Evolutionary conservation across 2,329 filamentous ascomycete species (phyloP).

Genomic region (Phoma sp.): DNA sequence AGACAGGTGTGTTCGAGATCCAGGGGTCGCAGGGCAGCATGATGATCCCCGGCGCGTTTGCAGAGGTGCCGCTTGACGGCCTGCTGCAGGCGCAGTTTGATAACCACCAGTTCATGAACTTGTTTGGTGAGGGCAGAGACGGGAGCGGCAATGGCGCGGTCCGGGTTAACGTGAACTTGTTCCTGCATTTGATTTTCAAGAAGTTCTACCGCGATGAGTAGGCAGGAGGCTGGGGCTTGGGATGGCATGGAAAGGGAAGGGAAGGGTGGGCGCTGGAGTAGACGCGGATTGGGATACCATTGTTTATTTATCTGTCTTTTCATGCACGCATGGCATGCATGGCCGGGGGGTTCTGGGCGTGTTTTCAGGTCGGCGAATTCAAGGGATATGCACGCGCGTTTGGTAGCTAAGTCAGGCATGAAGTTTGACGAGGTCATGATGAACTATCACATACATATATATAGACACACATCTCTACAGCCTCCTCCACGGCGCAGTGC

Average conservation of each 20-base stretch:
- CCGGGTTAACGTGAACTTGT: slow-evolving; percentile 92
- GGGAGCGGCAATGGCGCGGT: slow-evolving; percentile 53
- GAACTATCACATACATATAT: too few relatives aligned
- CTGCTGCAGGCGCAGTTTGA: slow-evolving; percentile 96
- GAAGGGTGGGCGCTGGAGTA: not conserved
- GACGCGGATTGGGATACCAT: slow-evolving; percentile 1
- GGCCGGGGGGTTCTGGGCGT: too few relatives aligned
- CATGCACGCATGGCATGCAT: not conserved
- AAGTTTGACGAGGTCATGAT: too few relatives aligned
- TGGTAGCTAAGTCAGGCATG: too few relatives aligned
- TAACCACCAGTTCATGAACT: slow-evolving; percentile 91
- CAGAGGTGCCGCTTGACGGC: slow-evolving; percentile 87
- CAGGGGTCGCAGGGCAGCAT: slow-evolving; percentile 91
- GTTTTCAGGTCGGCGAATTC: not conserved
- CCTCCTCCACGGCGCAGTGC: too few relatives aligned
- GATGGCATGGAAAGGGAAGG: not conserved
- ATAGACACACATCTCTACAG: too few relatives aligned
- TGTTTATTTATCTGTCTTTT: not conserved
- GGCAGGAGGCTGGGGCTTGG: not conserved
- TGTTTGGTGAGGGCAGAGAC: slow-evolving; percentile 64
- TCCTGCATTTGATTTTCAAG: slow-evolving; percentile 96
- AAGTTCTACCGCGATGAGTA: slow-evolving; percentile 78
- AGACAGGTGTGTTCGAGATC: slow-evolving; percentile 91
- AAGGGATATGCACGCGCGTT: too few relatives aligned
- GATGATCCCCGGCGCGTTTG: slow-evolving; percentile 93